Evolutionary conservation across 164 flowering plant genomes (phyloP).

Genomic region (Protea cynaroides): DNA sequence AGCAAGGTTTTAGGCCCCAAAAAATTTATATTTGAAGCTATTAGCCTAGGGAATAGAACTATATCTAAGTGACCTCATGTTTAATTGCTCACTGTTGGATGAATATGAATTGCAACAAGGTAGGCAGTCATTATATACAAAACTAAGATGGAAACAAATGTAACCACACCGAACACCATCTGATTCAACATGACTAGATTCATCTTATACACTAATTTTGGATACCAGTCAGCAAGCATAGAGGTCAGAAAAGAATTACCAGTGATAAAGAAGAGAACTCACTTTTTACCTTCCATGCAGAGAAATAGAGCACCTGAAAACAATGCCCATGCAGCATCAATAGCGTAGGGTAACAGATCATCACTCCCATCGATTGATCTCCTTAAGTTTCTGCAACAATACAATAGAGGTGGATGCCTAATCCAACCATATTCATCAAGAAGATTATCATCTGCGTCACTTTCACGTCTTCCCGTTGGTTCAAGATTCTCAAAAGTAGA

Average conservation of each 20-base stretch:
- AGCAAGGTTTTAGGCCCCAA: neutral
- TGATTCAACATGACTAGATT: neutral
- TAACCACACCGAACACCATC: no score
- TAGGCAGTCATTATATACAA: no score
- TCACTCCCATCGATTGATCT: conserved; percentile 39
- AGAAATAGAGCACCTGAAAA: conserved; percentile 45
- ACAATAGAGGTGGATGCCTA: conserved; percentile 50
- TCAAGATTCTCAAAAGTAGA: conserved; percentile 30
- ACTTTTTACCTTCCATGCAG: conserved; percentile 70
- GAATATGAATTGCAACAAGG: no score
- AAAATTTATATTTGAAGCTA: neutral
- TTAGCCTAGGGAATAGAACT: no score
- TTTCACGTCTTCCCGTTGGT: conserved; percentile 22
- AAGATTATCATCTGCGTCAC: conserved; percentile 20
- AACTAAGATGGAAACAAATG: no score
- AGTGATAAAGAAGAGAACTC: conserved; percentile 15
- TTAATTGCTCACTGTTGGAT: no score
- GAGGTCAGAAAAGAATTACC: conserved; percentile 1
- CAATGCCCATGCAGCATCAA: conserved; percentile 46
- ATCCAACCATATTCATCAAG: conserved; percentile 37
- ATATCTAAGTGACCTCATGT: no score
- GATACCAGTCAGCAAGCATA: neutral
- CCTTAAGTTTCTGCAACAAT: conserved; percentile 63
- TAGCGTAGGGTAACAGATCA: conserved; percentile 34
- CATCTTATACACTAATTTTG: neutral